phyloP scores from a whole-genome alignment of 2,329 filamentous ascomycete genomes.

The Raffaelea albimanens region DNA sequence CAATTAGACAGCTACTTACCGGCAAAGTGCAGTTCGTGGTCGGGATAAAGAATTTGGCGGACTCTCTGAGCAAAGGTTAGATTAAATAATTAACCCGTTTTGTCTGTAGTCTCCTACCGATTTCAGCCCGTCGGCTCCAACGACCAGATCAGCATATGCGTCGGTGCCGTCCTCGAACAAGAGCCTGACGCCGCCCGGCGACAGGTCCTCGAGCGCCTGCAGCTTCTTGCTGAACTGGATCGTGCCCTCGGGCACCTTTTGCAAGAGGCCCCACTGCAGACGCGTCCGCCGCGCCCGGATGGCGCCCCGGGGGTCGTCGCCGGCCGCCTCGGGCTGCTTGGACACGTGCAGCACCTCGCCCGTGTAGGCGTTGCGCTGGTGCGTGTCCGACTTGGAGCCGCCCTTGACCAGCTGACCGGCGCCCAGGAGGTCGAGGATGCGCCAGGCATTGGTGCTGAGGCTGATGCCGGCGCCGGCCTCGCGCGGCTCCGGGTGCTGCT shows the following conservation, averaged over 20 bases:
- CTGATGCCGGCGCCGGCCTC: conserved; percentile 2
- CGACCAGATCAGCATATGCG: conserved; percentile 33
- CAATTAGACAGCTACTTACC: not conserved
- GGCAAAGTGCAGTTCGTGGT: not conserved
- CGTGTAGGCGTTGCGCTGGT: conserved; percentile 1
- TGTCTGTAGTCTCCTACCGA: conserved; percentile 24
- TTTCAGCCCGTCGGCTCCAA: conserved; percentile 41
- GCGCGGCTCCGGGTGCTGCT: conserved; percentile 1
- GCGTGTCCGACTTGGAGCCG: not conserved
- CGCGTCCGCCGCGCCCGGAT: not conserved
- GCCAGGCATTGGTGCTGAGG: conserved; percentile 1
- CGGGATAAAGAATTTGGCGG: not conserved
- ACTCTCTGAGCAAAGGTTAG: not conserved
- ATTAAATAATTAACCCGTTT: not conserved
- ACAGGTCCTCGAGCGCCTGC: not conserved
- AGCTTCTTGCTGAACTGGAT: not conserved
- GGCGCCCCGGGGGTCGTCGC: not conserved
- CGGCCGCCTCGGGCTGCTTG: not conserved
- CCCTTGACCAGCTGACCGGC: not conserved
- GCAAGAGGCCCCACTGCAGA: not conserved
- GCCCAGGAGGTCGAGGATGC: conserved; percentile 2
- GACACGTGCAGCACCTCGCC: not conserved
- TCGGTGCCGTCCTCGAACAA: conserved; percentile 22
- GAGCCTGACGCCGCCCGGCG: not conserved
- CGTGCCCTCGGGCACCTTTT: not conserved